These are phyloP conservation scores for Cornus florida DNA, from an alignment of 148 eudicot genomes.

Conservation along the genomic window DNA sequence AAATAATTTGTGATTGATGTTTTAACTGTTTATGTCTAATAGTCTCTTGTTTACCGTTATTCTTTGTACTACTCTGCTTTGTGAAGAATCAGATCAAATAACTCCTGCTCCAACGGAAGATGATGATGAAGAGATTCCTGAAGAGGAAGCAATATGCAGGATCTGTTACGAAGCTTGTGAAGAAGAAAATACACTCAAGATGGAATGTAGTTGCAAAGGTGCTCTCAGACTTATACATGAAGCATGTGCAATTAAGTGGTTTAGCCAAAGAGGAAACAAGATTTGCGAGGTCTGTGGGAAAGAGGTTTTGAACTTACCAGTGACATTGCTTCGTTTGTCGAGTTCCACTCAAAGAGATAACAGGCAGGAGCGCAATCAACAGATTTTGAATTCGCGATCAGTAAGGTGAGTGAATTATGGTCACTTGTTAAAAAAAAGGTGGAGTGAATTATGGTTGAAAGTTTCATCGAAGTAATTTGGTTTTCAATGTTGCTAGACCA, in stretches of 20 bases:
- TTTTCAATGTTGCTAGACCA: not conserved
- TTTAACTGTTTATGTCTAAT: not conserved
- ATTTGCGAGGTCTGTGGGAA: slow-evolving; percentile 82
- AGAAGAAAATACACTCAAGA: slow-evolving; percentile 79
- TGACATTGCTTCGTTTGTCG: slow-evolving; percentile 73
- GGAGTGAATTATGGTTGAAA: not conserved
- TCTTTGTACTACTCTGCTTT: not conserved
- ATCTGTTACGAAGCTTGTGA: slow-evolving; percentile 84
- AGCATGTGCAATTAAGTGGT: slow-evolving; percentile 89
- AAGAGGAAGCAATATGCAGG: slow-evolving; percentile 94
- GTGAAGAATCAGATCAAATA: slow-evolving; percentile 44
- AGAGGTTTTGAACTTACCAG: slow-evolving; percentile 86
- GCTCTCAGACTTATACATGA: slow-evolving; percentile 82
- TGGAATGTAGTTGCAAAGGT: slow-evolving; percentile 99
- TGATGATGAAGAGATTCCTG: slow-evolving; percentile 83
- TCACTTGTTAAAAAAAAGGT: too few species aligned
- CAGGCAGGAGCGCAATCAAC: slow-evolving; percentile 35
- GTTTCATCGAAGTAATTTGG: not conserved
- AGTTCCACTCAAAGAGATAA: slow-evolving; percentile 37
- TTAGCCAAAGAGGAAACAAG: slow-evolving; percentile 69
- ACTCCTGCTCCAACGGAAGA: slow-evolving; percentile 46
- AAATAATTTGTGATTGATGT: not conserved
- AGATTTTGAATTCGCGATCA: slow-evolving; percentile 29
- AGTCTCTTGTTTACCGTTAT: not conserved
- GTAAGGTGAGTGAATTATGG: slow-evolving; percentile 38